Evolutionary conservation across 1,284 basidiomycete species (phyloP).

Genomic region (Cerrena zonata): DNA sequence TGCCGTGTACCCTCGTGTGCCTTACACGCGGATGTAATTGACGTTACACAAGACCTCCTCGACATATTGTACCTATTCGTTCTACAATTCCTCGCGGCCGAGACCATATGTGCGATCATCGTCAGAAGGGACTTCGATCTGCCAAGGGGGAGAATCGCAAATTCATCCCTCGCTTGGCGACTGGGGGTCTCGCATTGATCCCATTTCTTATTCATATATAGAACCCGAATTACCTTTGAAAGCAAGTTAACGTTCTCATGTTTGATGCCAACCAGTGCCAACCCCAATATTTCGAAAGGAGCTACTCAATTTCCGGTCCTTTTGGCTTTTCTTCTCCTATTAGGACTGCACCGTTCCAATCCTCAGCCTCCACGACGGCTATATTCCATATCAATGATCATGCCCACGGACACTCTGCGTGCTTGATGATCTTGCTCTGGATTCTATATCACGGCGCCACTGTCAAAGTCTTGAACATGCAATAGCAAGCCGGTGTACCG

Average conservation of each 20-base stretch:
- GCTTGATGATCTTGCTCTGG: neutral
- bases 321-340: slow-evolving; percentile 1
- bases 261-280: neutral
- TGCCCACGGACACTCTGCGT: neutral
- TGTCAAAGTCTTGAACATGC: neutral
- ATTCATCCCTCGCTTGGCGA: neutral
- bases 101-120: neutral
- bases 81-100: no score
- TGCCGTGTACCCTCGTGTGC: no score
- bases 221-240: neutral
- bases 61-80: no score
- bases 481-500: neutral
- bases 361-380: neutral
- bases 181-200: neutral
- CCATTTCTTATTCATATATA: neutral
- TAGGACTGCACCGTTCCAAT: neutral
- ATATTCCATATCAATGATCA: neutral
- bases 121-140: neutral
- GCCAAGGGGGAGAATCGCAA: neutral
- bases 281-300: neutral
- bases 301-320: neutral
- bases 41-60: no score
- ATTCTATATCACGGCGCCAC: neutral
- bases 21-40: no score
- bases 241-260: neutral